phyloP scores from a whole-genome alignment of 768 basidiomycete species.

The Fomitopsis pulvina region DNA sequence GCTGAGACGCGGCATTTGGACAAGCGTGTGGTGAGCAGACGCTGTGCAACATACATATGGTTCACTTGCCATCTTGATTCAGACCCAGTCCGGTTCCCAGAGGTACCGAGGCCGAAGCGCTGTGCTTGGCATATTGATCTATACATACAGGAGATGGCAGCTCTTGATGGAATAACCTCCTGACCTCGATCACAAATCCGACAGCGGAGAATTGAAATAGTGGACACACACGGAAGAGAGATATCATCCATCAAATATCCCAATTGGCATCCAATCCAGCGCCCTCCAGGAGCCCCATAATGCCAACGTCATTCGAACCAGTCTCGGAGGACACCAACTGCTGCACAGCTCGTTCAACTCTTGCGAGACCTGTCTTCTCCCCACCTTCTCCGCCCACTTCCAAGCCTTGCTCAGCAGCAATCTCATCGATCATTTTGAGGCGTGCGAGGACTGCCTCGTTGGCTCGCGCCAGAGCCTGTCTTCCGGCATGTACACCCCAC shows the following conservation, averaged over 20 bases:
- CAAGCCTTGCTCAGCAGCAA: constrained; percentile 33
- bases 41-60: background rate
- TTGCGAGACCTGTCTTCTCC: constrained; percentile 35
- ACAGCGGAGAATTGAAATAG: background rate
- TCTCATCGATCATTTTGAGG: constrained; percentile 44
- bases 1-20: background rate
- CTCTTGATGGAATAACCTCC: background rate
- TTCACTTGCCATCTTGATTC: background rate
- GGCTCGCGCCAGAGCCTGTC: constrained; percentile 35
- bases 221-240: background rate
- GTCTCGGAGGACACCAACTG: constrained; percentile 20
- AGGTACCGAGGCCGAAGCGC: background rate
- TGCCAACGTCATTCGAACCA: constrained; percentile 26
- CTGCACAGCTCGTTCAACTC: constrained; percentile 42
- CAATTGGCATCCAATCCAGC: constrained; percentile 16
- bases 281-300: constrained; percentile 43
- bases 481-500: constrained; percentile 6
- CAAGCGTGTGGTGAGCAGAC: background rate
- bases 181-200: background rate
- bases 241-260: background rate
- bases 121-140: background rate
- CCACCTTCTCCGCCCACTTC: constrained; percentile 38
- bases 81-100: background rate
- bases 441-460: constrained; percentile 45
- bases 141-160: too few relatives aligned